phyloP scores from a whole-genome alignment of 1,284 basidiomycete genomes.

The Malassezia arunalokei region DNA sequence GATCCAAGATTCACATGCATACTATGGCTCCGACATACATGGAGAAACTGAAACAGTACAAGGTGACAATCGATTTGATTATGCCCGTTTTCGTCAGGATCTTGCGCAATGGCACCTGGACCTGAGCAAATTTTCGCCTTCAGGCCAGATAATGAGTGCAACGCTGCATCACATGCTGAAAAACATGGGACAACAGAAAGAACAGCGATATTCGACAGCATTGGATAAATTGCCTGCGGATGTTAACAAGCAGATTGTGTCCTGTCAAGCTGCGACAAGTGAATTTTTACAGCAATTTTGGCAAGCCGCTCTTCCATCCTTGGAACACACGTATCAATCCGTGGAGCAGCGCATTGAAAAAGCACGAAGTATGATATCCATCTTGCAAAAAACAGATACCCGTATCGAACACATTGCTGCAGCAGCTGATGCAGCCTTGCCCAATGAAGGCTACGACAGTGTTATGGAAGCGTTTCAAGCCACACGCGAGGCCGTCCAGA shows the following conservation, averaged over 20 bases:
- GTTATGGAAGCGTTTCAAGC: slow-evolving; percentile 9
- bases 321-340: neutral
- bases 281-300: slow-evolving; percentile 95
- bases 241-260: slow-evolving; percentile 67
- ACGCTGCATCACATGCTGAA: slow-evolving; percentile 15
- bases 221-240: slow-evolving; percentile 55
- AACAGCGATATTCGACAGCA: neutral
- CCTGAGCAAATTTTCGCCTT: neutral
- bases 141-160: neutral
- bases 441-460: neutral
- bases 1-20: slow-evolving; percentile 50
- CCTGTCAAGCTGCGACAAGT: slow-evolving; percentile 79
- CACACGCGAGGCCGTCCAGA: slow-evolving; percentile 3
- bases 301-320: slow-evolving; percentile 64
- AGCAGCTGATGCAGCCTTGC: slow-evolving; percentile 4
- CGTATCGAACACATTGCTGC: slow-evolving; percentile 2
- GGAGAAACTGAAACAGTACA: neutral
- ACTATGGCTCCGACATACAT: slow-evolving; percentile 24
- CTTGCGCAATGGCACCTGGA: slow-evolving; percentile 4
- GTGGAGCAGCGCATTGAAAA: neutral
- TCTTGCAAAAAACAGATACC: neutral
- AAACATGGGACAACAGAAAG: slow-evolving; percentile 14
- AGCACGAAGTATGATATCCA: slow-evolving; percentile 1
- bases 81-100: neutral
- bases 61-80: neutral